Evolutionary conservation across 129 eudicot genomes (phyloP), one percentile per base, ranked within the genome.

Genomic region (Helichrysum umbraculigerum): DNA sequence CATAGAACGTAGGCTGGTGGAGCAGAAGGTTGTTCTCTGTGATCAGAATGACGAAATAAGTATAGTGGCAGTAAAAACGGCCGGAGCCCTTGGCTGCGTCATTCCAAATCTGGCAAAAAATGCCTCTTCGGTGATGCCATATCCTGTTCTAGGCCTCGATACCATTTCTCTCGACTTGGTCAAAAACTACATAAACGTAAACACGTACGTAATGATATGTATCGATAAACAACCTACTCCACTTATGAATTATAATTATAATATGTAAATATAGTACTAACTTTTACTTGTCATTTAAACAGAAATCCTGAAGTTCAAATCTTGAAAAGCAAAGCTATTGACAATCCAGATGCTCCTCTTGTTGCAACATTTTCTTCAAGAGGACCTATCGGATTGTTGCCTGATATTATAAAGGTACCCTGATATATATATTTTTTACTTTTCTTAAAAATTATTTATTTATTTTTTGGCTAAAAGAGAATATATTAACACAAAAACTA

Each of bases 11-110:
- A 28, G 44, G 3, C n/a, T 74, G 42, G 86, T 86, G 20, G 76
- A 80, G 28, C 86, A 85, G 33, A 89, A 89, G 54, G 85, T 89
- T 10, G 83, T 89, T 7, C 22, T 82, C 0, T 86, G 87, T 60
- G 75, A 74, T 52, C 42, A 37, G 2, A 37, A 37, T 37, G 9
- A 37, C 42, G 42, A 7, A 9, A 37, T 7, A 37, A 37, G 9
- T 37, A 1, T 37, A 37, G 42, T 7, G 42, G 42, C 11, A 37
- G 2, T 37, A 7, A 37, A 37, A 37, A 37, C 8, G 8, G 42
- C 42, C 0, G 11, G 42, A 35, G 85, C 89, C 35, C 30, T 76
- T 54, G 96, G 89, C 0, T 42, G 71, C 2, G 56, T 88, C 51
- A 0, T 60, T n/a, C 59, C 41, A 28, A 7, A 3, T 4, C 7